Evolutionary conservation across 2,329 filamentous ascomycete genomes (phyloP).

Genomic region (Claviceps fusiformis): DNA sequence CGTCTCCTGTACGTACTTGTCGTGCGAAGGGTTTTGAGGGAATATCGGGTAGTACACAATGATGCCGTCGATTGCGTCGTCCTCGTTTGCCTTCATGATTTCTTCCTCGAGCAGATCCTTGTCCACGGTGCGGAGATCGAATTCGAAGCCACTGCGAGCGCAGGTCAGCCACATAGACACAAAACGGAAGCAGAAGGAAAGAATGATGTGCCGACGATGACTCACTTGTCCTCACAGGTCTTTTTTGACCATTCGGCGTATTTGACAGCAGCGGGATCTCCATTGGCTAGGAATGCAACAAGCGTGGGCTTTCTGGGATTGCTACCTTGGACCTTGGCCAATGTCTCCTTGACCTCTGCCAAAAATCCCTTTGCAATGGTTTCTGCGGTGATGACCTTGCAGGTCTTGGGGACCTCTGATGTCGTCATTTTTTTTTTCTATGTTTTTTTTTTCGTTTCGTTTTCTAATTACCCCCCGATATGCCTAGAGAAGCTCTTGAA

Average conservation of each 20-base stretch:
- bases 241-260: slow-evolving; percentile 97
- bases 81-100: slow-evolving; percentile 71
- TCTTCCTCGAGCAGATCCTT: slow-evolving; percentile 85
- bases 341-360: slow-evolving; percentile 60
- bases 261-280: slow-evolving; percentile 77
- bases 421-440: slow-evolving; percentile 13
- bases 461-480: background rate
- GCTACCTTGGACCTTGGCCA: slow-evolving; percentile 54
- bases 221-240: slow-evolving; percentile 92
- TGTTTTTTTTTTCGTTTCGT: background rate
- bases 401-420: slow-evolving; percentile 46
- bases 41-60: slow-evolving; percentile 99
- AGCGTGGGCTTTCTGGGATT: slow-evolving; percentile 52
- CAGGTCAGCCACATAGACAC: slow-evolving; percentile 6
- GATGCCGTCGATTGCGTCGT: slow-evolving; percentile 67
- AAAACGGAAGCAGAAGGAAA: too few relatives aligned
- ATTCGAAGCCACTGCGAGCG: slow-evolving; percentile 65
- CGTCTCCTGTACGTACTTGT: slow-evolving; percentile 92
- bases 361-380: slow-evolving; percentile 75
- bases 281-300: slow-evolving; percentile 84
- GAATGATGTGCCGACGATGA: slow-evolving; percentile 3
- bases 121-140: slow-evolving; percentile 69
- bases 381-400: slow-evolving; percentile 86
- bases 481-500: background rate
- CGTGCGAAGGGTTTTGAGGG: slow-evolving; percentile 61